Conservation (phyloP, 2,329 filamentous ascomycete genomes). For the Claviceps digitariae region DNA sequence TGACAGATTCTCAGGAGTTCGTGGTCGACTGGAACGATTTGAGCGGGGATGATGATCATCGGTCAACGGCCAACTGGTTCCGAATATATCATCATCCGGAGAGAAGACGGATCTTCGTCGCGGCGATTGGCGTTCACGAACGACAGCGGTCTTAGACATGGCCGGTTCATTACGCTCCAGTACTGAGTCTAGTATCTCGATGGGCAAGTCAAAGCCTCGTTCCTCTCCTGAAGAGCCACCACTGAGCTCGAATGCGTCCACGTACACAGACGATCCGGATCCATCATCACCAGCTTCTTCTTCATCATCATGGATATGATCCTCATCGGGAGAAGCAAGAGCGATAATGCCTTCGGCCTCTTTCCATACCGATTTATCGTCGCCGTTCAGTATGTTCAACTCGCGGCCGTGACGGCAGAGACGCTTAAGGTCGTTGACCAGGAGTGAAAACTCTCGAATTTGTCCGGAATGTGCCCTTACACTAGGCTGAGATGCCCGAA, state of each 20-base stretch:
- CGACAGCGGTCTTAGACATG: slow-evolving; percentile 36
- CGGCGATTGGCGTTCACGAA: slow-evolving; percentile 37
- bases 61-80: slow-evolving; percentile 31
- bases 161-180: slow-evolving; percentile 28
- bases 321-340: slow-evolving; percentile 57
- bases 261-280: slow-evolving; percentile 25
- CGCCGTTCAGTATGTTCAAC: slow-evolving; percentile 49
- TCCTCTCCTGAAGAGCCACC: slow-evolving; percentile 30
- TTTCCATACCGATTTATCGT: slow-evolving; percentile 52
- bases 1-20: slow-evolving; percentile 24
- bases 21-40: slow-evolving; percentile 27
- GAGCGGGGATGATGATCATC: slow-evolving; percentile 22
- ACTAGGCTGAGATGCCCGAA: slow-evolving; percentile 68
- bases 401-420: slow-evolving; percentile 56
- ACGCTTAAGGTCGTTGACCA: slow-evolving; percentile 74
- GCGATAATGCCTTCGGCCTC: slow-evolving; percentile 82
- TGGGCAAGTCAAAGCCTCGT: slow-evolving; percentile 23
- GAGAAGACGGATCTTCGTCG: slow-evolving; percentile 50
- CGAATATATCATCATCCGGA: slow-evolving; percentile 54
- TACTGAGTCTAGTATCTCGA: slow-evolving; percentile 29
- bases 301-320: slow-evolving; percentile 22
- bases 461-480: slow-evolving; percentile 76
- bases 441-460: slow-evolving; percentile 63
- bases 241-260: slow-evolving; percentile 28
- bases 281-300: slow-evolving; percentile 21